phyloP scores from a whole-genome alignment of 805 yeast species.

The Saturnispora bothae region DNA sequence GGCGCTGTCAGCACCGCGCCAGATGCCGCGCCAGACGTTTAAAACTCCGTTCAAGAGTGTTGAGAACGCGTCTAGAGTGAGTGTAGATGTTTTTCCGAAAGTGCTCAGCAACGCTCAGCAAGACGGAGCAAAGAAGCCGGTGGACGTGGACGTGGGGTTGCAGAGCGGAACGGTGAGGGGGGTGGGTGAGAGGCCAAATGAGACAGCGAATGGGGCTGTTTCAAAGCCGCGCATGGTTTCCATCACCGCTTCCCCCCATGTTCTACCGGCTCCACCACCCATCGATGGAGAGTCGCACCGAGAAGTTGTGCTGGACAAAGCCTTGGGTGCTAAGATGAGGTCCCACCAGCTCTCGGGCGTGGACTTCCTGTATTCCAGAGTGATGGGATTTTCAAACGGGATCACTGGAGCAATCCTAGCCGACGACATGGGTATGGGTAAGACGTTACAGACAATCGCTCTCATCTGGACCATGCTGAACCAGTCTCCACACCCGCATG shows the following conservation, averaged over 20 bases:
- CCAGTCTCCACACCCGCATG: constrained; percentile 1
- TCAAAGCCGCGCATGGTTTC: not conserved
- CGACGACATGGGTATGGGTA: constrained; percentile 96
- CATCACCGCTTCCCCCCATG: not conserved
- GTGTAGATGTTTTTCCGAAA: not conserved
- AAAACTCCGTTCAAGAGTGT: not conserved
- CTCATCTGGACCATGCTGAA: constrained; percentile 29
- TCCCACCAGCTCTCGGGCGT: constrained; percentile 87
- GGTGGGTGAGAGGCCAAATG: too few relatives aligned
- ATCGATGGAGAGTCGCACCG: not conserved
- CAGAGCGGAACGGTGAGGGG: too few relatives aligned
- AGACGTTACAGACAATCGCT: constrained; percentile 77
- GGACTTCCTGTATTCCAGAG: constrained; percentile 67
- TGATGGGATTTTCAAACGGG: constrained; percentile 52
- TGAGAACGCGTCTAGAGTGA: not conserved
- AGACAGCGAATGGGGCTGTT: not conserved
- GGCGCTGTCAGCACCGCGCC: not conserved
- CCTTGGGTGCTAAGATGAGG: constrained; percentile 37
- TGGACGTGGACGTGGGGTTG: not conserved
- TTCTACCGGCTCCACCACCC: not conserved
- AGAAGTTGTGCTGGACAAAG: not conserved
- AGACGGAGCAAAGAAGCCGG: not conserved
- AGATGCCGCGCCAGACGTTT: not conserved
- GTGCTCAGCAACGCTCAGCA: too few relatives aligned
- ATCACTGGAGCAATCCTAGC: constrained; percentile 76